Evolutionary conservation across 2,329 filamentous ascomycete genomes (phyloP).

Genomic region (Pseudogymnoascus destructans): DNA sequence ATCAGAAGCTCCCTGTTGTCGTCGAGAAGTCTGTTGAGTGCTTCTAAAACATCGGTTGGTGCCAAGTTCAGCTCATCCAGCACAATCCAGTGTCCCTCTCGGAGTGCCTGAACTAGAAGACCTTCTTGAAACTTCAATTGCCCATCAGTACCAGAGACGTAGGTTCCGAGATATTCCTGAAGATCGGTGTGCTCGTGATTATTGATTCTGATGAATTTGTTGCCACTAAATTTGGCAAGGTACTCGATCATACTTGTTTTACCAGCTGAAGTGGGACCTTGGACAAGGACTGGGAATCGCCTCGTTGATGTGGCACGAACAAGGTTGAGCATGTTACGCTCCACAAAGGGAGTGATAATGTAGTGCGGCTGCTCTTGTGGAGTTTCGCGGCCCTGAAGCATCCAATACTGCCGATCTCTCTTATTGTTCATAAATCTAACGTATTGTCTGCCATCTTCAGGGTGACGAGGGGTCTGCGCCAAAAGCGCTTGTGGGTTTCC

Average conservation of each 20-base stretch:
- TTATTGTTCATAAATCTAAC: conserved; percentile 60
- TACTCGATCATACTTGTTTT: conserved; percentile 99
- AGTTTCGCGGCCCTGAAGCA: conserved; percentile 58
- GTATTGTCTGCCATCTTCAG: conserved; percentile 63
- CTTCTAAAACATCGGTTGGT: conserved; percentile 92
- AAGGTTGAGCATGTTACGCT: conserved; percentile 86
- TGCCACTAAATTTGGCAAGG: conserved; percentile 88
- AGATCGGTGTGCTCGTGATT: conserved; percentile 98
- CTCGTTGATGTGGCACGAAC: conserved; percentile 87
- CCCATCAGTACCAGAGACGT: conserved; percentile 74
- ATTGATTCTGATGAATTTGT: conserved; percentile 96
- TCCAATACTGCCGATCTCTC: conserved; percentile 69
- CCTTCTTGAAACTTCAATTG: conserved; percentile 87
- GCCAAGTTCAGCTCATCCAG: conserved; percentile 95
- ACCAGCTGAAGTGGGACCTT: conserved; percentile 91
- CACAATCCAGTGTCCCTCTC: conserved; percentile 94
- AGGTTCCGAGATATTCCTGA: conserved; percentile 94
- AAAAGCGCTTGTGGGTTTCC: conserved; percentile 60
- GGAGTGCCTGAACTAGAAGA: conserved; percentile 78
- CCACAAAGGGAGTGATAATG: conserved; percentile 91
- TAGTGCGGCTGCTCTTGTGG: conserved; percentile 72
- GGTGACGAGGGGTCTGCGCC: conserved; percentile 63
- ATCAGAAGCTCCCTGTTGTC: conserved; percentile 94
- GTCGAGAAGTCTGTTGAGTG: conserved; percentile 85
- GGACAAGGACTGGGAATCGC: conserved; percentile 84